Conservation (phyloP, 257 asterid genomes). For the Rhazya stricta region DNA sequence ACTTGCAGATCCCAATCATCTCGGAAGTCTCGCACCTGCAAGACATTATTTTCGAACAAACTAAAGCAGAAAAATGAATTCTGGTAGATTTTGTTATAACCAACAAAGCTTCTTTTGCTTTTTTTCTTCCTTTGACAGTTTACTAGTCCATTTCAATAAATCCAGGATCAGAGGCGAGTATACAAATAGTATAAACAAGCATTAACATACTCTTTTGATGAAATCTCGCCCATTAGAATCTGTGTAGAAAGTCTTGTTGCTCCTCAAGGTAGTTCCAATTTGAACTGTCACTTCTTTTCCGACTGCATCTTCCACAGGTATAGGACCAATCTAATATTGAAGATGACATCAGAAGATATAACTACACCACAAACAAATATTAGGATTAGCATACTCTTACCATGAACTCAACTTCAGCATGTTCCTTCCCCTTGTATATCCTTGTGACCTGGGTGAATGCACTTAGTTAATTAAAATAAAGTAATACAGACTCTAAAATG, state of each 20-base stretch:
- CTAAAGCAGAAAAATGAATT: not conserved
- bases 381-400: constrained; percentile 8
- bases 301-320: constrained; percentile 26
- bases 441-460: constrained; percentile 17
- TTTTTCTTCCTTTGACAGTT: not conserved
- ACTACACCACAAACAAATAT: not conserved
- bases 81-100: not conserved
- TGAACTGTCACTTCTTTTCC: constrained; percentile 69
- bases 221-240: constrained; percentile 89
- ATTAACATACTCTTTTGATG: constrained; percentile 55
- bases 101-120: not conserved
- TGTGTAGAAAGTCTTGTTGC: constrained; percentile 66
- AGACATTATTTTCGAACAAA: constrained; percentile 17
- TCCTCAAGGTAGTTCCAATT: constrained; percentile 52
- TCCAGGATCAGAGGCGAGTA: not conserved
- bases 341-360: constrained; percentile 3
- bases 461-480: constrained; percentile 12
- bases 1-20: constrained; percentile 71
- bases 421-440: constrained; percentile 25
- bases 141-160: not conserved
- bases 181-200: not conserved
- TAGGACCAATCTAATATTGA: constrained; percentile 24
- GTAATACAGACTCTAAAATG: not conserved
- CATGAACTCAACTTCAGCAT: constrained; percentile 25
- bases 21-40: constrained; percentile 60